Conservation (phyloP, 805 yeast genomes). For the Wickerhamiella vanderwaltii region DNA sequence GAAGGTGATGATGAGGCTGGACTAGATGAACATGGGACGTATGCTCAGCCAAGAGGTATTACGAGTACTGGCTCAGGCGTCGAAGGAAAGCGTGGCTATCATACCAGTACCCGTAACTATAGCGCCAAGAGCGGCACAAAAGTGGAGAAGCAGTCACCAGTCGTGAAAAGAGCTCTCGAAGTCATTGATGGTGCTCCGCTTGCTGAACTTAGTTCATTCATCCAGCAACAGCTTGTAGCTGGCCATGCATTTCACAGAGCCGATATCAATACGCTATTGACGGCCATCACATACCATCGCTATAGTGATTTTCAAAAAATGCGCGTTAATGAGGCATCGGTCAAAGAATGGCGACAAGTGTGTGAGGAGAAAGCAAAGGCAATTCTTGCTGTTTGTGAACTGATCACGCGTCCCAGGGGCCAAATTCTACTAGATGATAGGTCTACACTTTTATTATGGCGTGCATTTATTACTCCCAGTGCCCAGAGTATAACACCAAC, state of each 20-base stretch:
- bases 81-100: not conserved
- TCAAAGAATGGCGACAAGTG: conserved; percentile 17
- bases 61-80: not conserved
- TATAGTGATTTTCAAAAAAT: conserved; percentile 18
- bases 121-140: not conserved
- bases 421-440: conserved; percentile 18
- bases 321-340: conserved; percentile 11
- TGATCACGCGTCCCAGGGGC: conserved; percentile 21
- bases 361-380: conserved; percentile 21
- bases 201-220: not conserved
- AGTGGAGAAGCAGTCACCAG: not conserved
- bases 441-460: conserved; percentile 21
- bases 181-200: conserved; percentile 3
- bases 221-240: conserved; percentile 22
- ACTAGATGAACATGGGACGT: not conserved
- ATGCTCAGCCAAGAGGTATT: conserved; percentile 6
- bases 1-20: not conserved
- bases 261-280: conserved; percentile 24
- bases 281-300: conserved; percentile 23
- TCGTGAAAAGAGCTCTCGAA: not conserved
- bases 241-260: conserved; percentile 23
- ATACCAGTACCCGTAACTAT: not conserved
- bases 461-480: conserved; percentile 20
- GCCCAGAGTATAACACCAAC: conserved; percentile 16
- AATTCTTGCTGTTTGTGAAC: conserved; percentile 19